Evolutionary conservation across 176 grass and related monocot genomes (phyloP).

Genomic region (Chrysopogon serrulatus): DNA sequence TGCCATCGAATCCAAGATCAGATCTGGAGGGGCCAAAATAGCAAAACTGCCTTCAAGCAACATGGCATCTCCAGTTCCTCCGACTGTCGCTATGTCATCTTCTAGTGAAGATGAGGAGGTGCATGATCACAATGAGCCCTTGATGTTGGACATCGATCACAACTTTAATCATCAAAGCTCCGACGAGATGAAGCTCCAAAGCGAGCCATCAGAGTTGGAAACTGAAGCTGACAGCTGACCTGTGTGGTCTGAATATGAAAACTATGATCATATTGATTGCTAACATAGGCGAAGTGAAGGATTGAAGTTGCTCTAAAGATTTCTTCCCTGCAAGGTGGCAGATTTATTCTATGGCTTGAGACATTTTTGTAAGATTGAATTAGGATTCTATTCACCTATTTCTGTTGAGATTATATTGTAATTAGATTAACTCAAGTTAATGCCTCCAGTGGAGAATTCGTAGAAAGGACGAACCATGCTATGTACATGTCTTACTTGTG

Average conservation of each 20-base stretch:
- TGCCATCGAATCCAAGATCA: constrained; percentile 75
- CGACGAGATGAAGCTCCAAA: constrained; percentile 27
- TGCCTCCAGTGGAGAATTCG: background rate
- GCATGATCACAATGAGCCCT: constrained; percentile 19
- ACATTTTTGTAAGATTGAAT: constrained; percentile 23
- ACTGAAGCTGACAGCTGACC: constrained; percentile 29
- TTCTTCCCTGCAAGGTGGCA: background rate
- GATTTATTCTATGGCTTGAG: constrained; percentile 1
- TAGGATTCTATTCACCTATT: constrained; percentile 10
- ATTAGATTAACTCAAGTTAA: constrained; percentile 15
- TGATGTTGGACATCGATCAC: background rate
- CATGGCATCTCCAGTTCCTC: constrained; percentile 20
- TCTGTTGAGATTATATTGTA: background rate
- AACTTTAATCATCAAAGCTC: constrained; percentile 13
- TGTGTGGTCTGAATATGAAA: background rate
- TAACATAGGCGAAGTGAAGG: constrained; percentile 13
- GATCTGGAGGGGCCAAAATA: constrained; percentile 64
- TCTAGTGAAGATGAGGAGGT: constrained; percentile 41
- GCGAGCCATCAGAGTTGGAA: constrained; percentile 25
- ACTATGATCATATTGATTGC: constrained; percentile 16
- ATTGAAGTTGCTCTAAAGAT: constrained; percentile 16
- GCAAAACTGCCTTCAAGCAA: constrained; percentile 35
- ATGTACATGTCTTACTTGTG: constrained; percentile 3
- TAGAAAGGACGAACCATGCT: constrained; percentile 8
- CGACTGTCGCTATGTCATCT: constrained; percentile 21